Base-by-base conservation (phyloP, 768 basidiomycete species). In the Phlebiopsis gigantea region DNA sequence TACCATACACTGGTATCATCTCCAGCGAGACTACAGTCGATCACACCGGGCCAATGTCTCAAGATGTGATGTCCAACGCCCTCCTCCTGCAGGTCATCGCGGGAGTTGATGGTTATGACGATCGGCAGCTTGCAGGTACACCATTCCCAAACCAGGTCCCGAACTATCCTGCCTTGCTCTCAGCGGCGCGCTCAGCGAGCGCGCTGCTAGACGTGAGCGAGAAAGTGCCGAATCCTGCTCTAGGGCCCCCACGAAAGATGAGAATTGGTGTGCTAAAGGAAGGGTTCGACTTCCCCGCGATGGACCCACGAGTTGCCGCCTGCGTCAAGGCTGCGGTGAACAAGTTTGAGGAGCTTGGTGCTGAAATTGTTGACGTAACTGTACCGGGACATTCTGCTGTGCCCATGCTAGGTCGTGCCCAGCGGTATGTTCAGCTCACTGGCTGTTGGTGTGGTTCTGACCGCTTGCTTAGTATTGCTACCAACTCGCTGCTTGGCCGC, bases 1-100 rank as follows among this genome's bases (percentile, higher is more conserved):
- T 78, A 0, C 77, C 78, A 0, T 78, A 76, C 61, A 77, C 77
- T 3, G 77, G 75, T 1, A 73, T 78, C n/a, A 69, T 73, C 17
- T 71, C 72, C 6, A 71, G 69, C 25, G 73, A 76, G 41, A 66
- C 72, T 28, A 68, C 72, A 1, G 65, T 73, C 30, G 77, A 78
- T 63, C 75, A 75, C 46, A 71, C 72, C 9, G 77, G 77, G 34
- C 71, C 73, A 4, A 72, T 74, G 66, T 68, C 71, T 55, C 63
- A 64, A 7, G 73, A 66, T 9, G 74, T 77, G 1, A 65, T 72
- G 41, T 74, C 75, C 25, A 71, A 73, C 43, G 77, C 77, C 1
- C 62, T 73, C 4, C 62, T 79, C 5, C 66, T 79, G 4, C 66
- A 71, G 49, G 77, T 69, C 24, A 75, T 76, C 45, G 76, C 78